Percentiles rank a stretch among this genome's conserved stretches.
Evolutionary conservation across 1,139 yeast species (phyloP).

Genomic region (Taiozyma sp.): DNA sequence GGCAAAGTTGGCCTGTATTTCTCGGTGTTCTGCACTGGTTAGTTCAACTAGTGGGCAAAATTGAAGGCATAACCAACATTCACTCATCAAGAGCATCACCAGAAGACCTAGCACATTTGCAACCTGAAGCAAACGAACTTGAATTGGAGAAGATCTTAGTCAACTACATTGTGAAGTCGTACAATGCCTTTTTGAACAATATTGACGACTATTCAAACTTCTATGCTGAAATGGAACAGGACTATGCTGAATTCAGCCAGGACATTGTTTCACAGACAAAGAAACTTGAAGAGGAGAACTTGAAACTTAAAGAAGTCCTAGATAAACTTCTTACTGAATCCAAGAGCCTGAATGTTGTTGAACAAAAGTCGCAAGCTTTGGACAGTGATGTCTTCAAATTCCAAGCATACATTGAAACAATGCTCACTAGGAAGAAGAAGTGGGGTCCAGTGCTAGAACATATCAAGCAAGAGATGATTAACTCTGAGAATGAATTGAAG

Average conservation of each 20-base stretch:
- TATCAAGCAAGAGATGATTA: conserved; percentile 48
- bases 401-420: conserved; percentile 62
- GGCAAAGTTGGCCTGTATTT: conserved; percentile 83
- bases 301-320: conserved; percentile 28
- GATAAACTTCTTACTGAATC: conserved; percentile 31
- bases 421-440: conserved; percentile 58
- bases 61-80: conserved; percentile 32
- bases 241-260: conserved; percentile 44
- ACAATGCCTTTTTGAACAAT: conserved; percentile 60
- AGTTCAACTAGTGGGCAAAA: conserved; percentile 49
- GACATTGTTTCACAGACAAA: conserved; percentile 41
- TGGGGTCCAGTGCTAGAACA: conserved; percentile 59
- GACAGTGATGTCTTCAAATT: conserved; percentile 71
- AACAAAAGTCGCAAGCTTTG: conserved; percentile 57
- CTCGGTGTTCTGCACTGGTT: conserved; percentile 83
- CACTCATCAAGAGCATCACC: conserved; percentile 17
- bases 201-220: conserved; percentile 56
- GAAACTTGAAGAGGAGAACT: conserved; percentile 36
- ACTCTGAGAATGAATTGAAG: conserved; percentile 40
- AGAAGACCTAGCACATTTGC: conserved; percentile 28
- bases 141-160: conserved; percentile 58
- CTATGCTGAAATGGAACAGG: conserved; percentile 51
- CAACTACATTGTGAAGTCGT: conserved; percentile 61
- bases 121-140: conserved; percentile 29
- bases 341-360: conserved; percentile 40